A percentile compares a stretch with the other conserved stretches of the same genome.
Conservation (phyloP, 2,329 filamentous ascomycete genomes). For the Elsinoe arachidis region DNA sequence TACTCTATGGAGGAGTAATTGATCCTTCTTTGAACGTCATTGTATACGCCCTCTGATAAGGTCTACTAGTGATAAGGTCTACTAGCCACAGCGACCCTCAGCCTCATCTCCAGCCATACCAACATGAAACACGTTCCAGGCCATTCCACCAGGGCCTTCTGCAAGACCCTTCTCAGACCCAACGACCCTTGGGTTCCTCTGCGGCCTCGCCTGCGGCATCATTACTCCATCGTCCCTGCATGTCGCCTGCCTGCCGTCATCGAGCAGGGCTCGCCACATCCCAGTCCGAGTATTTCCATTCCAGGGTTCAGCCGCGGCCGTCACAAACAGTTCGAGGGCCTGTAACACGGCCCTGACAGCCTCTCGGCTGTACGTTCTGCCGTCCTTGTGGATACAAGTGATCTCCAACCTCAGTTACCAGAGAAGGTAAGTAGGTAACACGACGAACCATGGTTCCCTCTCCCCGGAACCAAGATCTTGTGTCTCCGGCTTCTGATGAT, state of each 20-base stretch:
- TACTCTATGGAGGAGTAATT: not conserved
- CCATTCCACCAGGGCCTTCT: not conserved
- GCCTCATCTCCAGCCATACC: not conserved
- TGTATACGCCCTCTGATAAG: not conserved
- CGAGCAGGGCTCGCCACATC: too few relatives aligned
- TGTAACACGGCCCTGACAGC: too few relatives aligned
- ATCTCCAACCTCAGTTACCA: too few relatives aligned
- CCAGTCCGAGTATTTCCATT: not conserved
- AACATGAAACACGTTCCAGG: not conserved
- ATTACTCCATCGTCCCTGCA: not conserved
- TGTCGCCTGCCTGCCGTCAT: not conserved
- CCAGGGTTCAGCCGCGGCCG: not conserved
- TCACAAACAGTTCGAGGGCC: too few relatives aligned
- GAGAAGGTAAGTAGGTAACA: too few relatives aligned
- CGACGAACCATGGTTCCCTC: too few relatives aligned
- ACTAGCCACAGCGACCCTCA: not conserved
- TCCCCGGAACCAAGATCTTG: too few relatives aligned
- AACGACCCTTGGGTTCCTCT: not conserved
- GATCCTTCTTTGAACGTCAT: not conserved
- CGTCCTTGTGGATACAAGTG: too few relatives aligned
- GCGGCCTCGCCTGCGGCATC: not conserved
- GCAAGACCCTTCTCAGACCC: too few relatives aligned
- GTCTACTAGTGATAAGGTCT: not conserved
- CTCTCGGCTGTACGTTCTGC: too few relatives aligned
- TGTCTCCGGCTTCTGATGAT: too few relatives aligned